These are phyloP conservation scores for Puccinia novopanici DNA, from an alignment of 1,284 basidiomycete species.

Conservation along the genomic window DNA sequence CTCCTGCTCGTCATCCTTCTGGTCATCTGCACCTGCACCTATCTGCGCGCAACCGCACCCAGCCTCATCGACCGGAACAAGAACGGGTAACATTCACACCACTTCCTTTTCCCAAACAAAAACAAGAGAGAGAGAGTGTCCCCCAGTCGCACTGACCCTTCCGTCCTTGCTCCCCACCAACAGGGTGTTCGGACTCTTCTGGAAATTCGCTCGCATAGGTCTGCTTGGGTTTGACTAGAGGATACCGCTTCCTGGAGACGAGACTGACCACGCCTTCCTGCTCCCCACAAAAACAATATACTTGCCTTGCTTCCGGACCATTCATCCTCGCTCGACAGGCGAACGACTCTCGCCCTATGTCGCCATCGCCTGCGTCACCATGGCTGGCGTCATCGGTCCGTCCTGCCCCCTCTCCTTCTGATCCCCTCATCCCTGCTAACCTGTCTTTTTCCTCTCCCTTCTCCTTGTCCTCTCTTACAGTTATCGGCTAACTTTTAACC, in stretches of 20 bases:
- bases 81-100: constrained; percentile 67
- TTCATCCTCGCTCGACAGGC: no score
- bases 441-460: not conserved
- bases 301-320: not conserved
- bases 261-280: not conserved
- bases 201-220: constrained; percentile 91
- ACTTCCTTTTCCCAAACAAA: not conserved
- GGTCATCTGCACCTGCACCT: constrained; percentile 95
- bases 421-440: not conserved
- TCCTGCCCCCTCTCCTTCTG: constrained; percentile 39
- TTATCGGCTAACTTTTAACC: no score
- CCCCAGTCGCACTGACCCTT: no score
- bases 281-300: not conserved
- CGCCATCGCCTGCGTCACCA: constrained; percentile 74
- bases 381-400: constrained; percentile 69
- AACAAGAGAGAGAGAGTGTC: no score
- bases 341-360: constrained; percentile 82
- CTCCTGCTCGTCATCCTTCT: constrained; percentile 89
- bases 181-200: constrained; percentile 86
- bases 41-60: constrained; percentile 84
- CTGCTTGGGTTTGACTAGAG: constrained; percentile 51
- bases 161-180: not conserved
- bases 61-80: constrained; percentile 89
- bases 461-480: no score
- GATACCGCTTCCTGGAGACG: not conserved